Conservation (phyloP, 2,329 filamentous ascomycete genomes). For the Penicillium oxalicum region DNA sequence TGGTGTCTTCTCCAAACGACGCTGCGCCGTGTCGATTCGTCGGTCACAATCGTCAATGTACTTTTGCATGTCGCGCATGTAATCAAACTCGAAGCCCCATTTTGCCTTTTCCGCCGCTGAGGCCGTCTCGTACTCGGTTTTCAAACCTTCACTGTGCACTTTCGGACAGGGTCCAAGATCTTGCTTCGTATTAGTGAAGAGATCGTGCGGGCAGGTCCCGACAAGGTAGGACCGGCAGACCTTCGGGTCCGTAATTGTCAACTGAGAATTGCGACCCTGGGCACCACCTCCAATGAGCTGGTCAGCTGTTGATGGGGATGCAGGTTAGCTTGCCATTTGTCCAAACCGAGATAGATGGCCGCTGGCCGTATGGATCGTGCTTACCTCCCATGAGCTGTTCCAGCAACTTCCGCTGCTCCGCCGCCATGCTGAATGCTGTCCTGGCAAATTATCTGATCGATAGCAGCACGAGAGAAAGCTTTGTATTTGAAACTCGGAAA, state of each 20-base stretch:
- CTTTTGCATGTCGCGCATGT: constrained; percentile 90
- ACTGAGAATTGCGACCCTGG: constrained; percentile 67
- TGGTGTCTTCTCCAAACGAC: constrained; percentile 89
- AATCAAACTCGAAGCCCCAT: constrained; percentile 93
- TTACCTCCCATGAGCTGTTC: constrained; percentile 73
- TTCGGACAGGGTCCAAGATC: constrained; percentile 86
- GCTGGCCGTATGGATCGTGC: constrained; percentile 8
- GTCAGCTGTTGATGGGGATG: constrained; percentile 37
- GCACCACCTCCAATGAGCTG: constrained; percentile 74
- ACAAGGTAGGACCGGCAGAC: constrained; percentile 91
- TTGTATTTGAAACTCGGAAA: constrained; percentile 5
- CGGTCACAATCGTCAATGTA: constrained; percentile 97
- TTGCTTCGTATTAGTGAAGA: constrained; percentile 99
- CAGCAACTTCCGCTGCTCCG: constrained; percentile 96
- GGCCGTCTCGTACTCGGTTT: constrained; percentile 77
- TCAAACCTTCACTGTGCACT: constrained; percentile 80
- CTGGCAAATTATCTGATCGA: constrained; percentile 3
- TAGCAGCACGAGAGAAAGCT: constrained; percentile 3
- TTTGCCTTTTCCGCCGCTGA: constrained; percentile 65
- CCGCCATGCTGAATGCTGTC: constrained; percentile 61
- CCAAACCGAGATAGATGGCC: constrained; percentile 6
- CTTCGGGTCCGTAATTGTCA: constrained; percentile 85
- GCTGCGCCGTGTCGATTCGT: constrained; percentile 83
- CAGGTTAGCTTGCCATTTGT: constrained; percentile 21
- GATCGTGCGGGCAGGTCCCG: constrained; percentile 93